Base-by-base conservation (phyloP, 805 yeast genomes). In the Ogataea thermomethanolica region DNA sequence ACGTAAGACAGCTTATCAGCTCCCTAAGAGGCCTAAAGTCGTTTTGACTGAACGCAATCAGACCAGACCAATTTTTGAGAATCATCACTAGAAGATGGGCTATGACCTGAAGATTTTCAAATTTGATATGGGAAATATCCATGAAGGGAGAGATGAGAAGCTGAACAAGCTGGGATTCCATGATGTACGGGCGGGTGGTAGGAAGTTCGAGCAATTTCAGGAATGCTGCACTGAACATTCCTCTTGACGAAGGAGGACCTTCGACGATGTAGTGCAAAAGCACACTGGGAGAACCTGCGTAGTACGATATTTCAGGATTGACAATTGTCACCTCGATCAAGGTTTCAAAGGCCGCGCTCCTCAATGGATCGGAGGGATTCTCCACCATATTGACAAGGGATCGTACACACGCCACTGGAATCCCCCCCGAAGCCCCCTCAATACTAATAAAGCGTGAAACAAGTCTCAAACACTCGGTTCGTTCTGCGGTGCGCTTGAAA, bases 61-160 rank as follows among this genome's bases (percentile, higher is more conserved):
- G 54, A 0, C 99, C 99, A 9, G 84, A 70, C 78, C 91, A 82
- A 25, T 79, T 71, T 45, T 86, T 84, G 35, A 91, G 61, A 17
- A 86, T 64, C 4, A 74, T 58, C 0, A 84, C 64, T 2, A 91
- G 58, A 7, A 87, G 67, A 30, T 74, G 70, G 0, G 89, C 76
- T 10, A 78, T 66, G 43, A 71, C 74, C 42, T 81, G 83, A 22
- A 88, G 64, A 48, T 71, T 76, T 27, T 77, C 81, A 2, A 44
- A 22, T 42, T 71, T 71, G 22, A 71, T 56, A 37, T 74, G 75
- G 7, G 70, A 67, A 12, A 74, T 64, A 29, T 81, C 89, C 11
- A 93, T 79, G 51, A 85, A 84, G n/a, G 84, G 74, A 0, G 90
- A 73, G 1, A 86, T 64, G 7, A 91, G 56, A 7, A 73, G 68